Evolutionary conservation across 805 yeast genomes (phyloP).

Genomic region (Yamadazyma olivae): DNA sequence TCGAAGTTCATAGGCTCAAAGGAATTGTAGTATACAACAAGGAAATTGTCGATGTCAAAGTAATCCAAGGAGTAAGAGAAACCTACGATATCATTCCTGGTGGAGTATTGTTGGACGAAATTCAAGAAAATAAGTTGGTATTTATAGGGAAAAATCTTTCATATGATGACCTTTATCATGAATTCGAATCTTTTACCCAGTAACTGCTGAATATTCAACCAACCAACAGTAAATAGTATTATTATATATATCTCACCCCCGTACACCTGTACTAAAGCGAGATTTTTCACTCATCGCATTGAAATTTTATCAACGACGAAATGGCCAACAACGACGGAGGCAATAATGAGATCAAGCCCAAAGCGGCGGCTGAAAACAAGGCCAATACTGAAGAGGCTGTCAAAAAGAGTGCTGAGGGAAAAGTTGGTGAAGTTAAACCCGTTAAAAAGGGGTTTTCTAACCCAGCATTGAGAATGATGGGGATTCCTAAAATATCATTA

Average conservation of each 20-base stretch:
- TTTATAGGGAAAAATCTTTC: constrained; percentile 69
- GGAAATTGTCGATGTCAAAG: constrained; percentile 38
- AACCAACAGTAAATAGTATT: not conserved
- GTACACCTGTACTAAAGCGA: too few species aligned
- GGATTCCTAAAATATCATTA: constrained; percentile 68
- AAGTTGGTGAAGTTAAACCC: constrained; percentile 1
- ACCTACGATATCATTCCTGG: constrained; percentile 75
- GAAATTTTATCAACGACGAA: not conserved
- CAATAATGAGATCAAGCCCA: constrained; percentile 1
- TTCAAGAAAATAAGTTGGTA: constrained; percentile 55
- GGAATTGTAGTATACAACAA: constrained; percentile 55
- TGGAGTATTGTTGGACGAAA: constrained; percentile 32
- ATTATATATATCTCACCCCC: too few species aligned
- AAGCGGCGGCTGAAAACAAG: not conserved
- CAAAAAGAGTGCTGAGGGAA: not conserved
- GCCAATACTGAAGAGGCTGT: not conserved
- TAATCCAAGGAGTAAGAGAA: constrained; percentile 90
- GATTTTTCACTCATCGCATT: too few species aligned
- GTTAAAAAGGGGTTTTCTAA: constrained; percentile 52
- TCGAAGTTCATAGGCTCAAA: constrained; percentile 80
- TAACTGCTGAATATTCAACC: not conserved
- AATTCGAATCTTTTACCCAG: too few species aligned
- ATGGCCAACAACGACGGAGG: not conserved
- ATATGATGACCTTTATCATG: constrained; percentile 23
- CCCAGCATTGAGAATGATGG: constrained; percentile 84